phyloP scores from a whole-genome alignment of 1,284 basidiomycete genomes.

The Leccinum laetum region DNA sequence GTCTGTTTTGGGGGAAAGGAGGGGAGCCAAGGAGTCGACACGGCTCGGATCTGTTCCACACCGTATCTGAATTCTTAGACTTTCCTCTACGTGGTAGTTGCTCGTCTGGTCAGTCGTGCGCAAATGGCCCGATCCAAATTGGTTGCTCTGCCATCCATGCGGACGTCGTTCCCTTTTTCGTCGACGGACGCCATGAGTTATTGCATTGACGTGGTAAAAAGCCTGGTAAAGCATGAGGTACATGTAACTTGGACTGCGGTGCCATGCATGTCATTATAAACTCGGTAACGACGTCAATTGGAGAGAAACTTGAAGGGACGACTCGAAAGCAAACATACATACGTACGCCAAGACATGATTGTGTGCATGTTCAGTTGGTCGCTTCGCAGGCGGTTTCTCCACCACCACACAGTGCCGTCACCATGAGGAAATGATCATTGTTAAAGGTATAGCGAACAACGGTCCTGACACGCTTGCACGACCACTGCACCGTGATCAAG shows the following conservation, averaged over 20 bases:
- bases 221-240: background rate
- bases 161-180: background rate
- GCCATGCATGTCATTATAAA: background rate
- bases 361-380: background rate
- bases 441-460: background rate
- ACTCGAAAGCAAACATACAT: background rate
- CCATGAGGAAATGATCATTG: background rate
- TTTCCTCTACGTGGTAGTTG: background rate
- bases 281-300: background rate
- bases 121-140: background rate
- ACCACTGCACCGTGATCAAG: background rate
- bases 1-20: background rate
- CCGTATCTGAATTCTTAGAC: background rate
- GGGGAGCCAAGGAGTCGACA: background rate
- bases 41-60: slow-evolving; percentile 16
- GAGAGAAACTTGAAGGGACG: background rate
- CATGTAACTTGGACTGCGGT: background rate
- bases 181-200: background rate
- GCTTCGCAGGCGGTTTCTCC: background rate
- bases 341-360: background rate
- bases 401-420: background rate
- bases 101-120: background rate
- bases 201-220: background rate
- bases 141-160: background rate
- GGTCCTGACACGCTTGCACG: background rate